Conservation (phyloP, 208 protist species). For the Trypanosoma avium region DNA sequence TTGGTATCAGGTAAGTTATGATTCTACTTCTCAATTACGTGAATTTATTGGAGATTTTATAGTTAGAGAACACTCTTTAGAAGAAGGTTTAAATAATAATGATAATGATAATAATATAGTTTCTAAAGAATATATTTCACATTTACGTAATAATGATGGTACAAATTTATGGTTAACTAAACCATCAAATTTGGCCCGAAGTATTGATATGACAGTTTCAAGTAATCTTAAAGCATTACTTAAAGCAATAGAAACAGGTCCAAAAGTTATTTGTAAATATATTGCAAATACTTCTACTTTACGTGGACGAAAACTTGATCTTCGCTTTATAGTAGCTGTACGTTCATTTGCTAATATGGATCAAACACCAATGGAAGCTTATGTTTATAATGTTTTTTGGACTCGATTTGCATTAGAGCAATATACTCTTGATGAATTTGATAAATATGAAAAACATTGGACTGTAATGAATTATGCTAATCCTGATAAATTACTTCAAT, state of each 20-base stretch:
- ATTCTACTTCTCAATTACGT: conserved; percentile 28
- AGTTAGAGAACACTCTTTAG: conserved; percentile 18
- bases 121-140: not conserved
- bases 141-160: conserved; percentile 23
- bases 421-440: conserved; percentile 29
- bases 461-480: conserved; percentile 38
- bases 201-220: conserved; percentile 36
- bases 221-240: conserved; percentile 41
- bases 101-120: conserved; percentile 5
- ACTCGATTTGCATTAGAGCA: conserved; percentile 36
- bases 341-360: conserved; percentile 20
- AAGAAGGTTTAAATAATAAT: too few relatives aligned
- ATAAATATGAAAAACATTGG: conserved; percentile 37
- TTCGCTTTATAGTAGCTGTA: conserved; percentile 37
- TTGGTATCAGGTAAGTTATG: conserved; percentile 41
- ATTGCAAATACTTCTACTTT: conserved; percentile 33
- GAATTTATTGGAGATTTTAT: conserved; percentile 38
- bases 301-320: conserved; percentile 30
- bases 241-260: conserved; percentile 34
- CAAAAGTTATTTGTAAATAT: conserved; percentile 40
- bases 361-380: conserved; percentile 22
- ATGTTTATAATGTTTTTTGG: conserved; percentile 38
- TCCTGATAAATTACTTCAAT: conserved; percentile 27
- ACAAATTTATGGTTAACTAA: conserved; percentile 43
- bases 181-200: conserved; percentile 27